These are phyloP conservation scores for Naganishia liquefaciens DNA, from an alignment of 1,284 basidiomycete genomes.

Conservation along the genomic window DNA sequence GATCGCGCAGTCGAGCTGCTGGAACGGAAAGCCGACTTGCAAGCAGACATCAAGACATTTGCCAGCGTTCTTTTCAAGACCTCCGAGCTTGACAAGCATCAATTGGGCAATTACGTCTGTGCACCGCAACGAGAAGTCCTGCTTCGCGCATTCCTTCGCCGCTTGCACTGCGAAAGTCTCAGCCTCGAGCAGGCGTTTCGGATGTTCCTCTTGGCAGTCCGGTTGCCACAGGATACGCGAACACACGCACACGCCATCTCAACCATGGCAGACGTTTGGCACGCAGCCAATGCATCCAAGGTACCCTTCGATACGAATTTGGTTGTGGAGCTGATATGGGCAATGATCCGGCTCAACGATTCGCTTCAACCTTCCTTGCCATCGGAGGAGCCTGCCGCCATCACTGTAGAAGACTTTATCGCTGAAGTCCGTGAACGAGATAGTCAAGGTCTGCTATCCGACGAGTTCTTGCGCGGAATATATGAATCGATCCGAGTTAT, in stretches of 20 bases:
- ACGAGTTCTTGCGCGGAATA: slow-evolving; percentile 71
- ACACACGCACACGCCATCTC: slow-evolving; percentile 66
- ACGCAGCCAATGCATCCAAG: slow-evolving; percentile 76
- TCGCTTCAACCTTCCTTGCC: slow-evolving; percentile 45
- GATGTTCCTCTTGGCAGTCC: slow-evolving; percentile 78
- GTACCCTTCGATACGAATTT: slow-evolving; percentile 77
- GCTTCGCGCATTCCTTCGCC: slow-evolving; percentile 71
- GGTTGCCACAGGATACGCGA: slow-evolving; percentile 65
- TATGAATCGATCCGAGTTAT: slow-evolving; percentile 73
- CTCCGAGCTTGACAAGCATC: slow-evolving; percentile 77
- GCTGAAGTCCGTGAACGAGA: slow-evolving; percentile 76
- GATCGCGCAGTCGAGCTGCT: slow-evolving; percentile 68
- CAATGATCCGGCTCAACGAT: slow-evolving; percentile 68
- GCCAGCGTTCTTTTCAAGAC: slow-evolving; percentile 83
- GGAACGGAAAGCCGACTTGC: slow-evolving; percentile 57
- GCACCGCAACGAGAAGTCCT: slow-evolving; percentile 43
- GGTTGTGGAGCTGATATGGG: slow-evolving; percentile 73
- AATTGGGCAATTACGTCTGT: slow-evolving; percentile 78
- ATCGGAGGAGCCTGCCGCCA: slow-evolving; percentile 34
- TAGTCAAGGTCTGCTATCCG: slow-evolving; percentile 65
- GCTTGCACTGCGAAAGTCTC: slow-evolving; percentile 78
- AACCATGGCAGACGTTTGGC: slow-evolving; percentile 84
- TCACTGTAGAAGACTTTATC: slow-evolving; percentile 73
- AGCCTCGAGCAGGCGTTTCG: slow-evolving; percentile 86
- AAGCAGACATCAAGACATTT: slow-evolving; percentile 63